A percentile compares a stretch with the other conserved stretches of the same genome.
phyloP scores from a whole-genome alignment of 2,329 filamentous ascomycete species.

The Cladobotryum mycophilum region DNA sequence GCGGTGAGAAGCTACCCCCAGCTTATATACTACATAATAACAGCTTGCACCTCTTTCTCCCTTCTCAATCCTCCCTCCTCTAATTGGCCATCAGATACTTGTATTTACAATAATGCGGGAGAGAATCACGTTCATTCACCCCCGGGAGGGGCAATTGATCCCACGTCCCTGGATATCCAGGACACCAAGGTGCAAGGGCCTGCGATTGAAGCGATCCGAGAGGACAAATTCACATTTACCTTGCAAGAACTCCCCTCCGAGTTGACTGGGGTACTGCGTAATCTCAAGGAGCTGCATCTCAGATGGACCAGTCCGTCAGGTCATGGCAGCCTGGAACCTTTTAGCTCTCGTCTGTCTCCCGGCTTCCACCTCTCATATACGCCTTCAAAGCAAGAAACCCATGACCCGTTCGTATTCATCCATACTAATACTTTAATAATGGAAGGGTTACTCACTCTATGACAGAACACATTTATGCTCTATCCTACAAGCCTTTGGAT shows the following conservation, averaged over 20 bases:
- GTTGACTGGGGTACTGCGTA: slow-evolving; percentile 54
- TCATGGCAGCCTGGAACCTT: slow-evolving; percentile 59
- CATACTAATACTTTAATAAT: background rate
- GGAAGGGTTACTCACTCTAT: slow-evolving; percentile 3
- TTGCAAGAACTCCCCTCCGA: slow-evolving; percentile 68
- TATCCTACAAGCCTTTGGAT: slow-evolving; percentile 52
- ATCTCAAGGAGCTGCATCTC: slow-evolving; percentile 67
- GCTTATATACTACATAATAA: background rate
- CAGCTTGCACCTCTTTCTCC: background rate
- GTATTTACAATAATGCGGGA: slow-evolving; percentile 56
- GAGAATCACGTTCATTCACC: slow-evolving; percentile 72
- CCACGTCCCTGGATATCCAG: slow-evolving; percentile 53
- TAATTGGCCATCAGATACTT: background rate
- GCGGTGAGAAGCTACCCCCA: background rate
- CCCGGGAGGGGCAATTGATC: slow-evolving; percentile 59
- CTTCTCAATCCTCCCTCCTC: background rate
- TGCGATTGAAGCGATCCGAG: slow-evolving; percentile 59
- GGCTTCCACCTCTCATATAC: slow-evolving; percentile 79
- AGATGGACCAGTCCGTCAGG: slow-evolving; percentile 62
- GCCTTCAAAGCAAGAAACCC: slow-evolving; percentile 30
- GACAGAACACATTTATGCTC: slow-evolving; percentile 48
- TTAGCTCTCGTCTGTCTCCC: slow-evolving; percentile 67
- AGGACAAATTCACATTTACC: slow-evolving; percentile 71
- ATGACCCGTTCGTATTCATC: slow-evolving; percentile 6
- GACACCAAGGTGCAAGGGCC: slow-evolving; percentile 49